These are phyloP conservation scores for Hypomontagnella submonticulosa DNA, from an alignment of 495 filamentous ascomycete genomes.

Conservation along the genomic window DNA sequence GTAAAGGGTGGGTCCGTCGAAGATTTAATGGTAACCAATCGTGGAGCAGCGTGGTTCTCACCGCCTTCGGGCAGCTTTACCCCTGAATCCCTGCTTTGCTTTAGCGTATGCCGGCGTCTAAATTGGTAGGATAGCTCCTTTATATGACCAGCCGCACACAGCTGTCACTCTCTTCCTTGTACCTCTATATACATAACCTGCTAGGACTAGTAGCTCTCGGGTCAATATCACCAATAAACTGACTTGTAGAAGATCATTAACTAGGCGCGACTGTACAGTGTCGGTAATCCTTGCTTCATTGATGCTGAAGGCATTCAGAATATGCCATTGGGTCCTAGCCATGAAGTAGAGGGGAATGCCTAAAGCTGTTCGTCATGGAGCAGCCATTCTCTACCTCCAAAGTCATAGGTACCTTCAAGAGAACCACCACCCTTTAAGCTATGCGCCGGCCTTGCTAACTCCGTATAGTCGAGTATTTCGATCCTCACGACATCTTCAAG, in stretches of 20 bases:
- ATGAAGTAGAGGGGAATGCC: constrained; percentile 38
- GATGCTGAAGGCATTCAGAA: background rate
- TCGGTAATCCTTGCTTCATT: no score
- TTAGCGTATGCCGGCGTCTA: constrained; percentile 11
- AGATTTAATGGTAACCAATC: constrained; percentile 29
- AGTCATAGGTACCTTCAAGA: constrained; percentile 67
- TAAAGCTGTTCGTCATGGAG: constrained; percentile 64
- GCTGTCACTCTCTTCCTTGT: background rate
- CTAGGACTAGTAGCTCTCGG: no score
- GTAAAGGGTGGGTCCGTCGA: background rate
- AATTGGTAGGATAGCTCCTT: background rate
- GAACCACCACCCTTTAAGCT: constrained; percentile 6
- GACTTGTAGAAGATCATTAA: no score
- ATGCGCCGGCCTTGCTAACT: constrained; percentile 27
- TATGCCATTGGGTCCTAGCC: constrained; percentile 13
- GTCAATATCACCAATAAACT: no score
- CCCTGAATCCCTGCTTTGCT: constrained; percentile 10
- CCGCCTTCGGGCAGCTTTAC: constrained; percentile 28
- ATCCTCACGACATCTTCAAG: constrained; percentile 87
- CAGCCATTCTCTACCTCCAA: constrained; percentile 74
- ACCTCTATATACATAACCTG: no score
- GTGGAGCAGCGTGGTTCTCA: constrained; percentile 24
- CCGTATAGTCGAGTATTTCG: constrained; percentile 75
- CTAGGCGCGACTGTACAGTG: no score
- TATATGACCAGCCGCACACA: background rate